Conservation (phyloP, 208 protist genomes). For the Trichomonas vaginalis region DNA sequence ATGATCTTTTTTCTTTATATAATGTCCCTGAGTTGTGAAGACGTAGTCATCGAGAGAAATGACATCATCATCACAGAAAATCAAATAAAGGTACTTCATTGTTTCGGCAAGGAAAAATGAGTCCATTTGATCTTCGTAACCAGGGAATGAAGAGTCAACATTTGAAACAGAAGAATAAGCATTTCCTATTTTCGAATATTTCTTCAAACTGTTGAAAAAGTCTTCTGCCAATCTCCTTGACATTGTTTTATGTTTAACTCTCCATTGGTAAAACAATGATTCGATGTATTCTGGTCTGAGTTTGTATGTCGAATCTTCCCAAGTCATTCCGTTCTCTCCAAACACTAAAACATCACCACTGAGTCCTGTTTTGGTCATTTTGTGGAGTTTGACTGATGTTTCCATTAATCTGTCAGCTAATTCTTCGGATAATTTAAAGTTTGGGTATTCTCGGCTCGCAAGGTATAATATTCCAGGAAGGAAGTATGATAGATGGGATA, state of each 20-base stretch:
- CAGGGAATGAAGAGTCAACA: not conserved
- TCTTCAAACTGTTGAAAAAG: slow-evolving; percentile 45
- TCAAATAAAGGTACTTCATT: slow-evolving; percentile 78
- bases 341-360: not conserved
- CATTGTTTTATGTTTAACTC: slow-evolving; percentile 17
- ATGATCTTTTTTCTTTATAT: not conserved
- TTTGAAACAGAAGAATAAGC: slow-evolving; percentile 43
- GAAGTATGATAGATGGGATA: not conserved
- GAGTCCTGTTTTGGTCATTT: not conserved
- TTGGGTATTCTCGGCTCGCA: not conserved
- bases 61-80: slow-evolving; percentile 50
- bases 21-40: slow-evolving; percentile 50
- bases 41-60: slow-evolving; percentile 36
- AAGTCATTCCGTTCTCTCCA: not conserved
- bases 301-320: slow-evolving; percentile 11
- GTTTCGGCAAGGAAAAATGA: slow-evolving; percentile 73
- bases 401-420: not conserved
- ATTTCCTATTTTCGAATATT: slow-evolving; percentile 43
- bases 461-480: not conserved
- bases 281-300: slow-evolving; percentile 32
- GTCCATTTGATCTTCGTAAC: slow-evolving; percentile 61
- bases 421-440: not conserved
- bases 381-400: not conserved
- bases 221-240: slow-evolving; percentile 52
- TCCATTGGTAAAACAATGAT: slow-evolving; percentile 30